A percentile compares a stretch with the other conserved stretches of the same genome.
Evolutionary conservation across 2,329 filamentous ascomycete genomes (phyloP).

Genomic region (Pseudodiploospora longispora): DNA sequence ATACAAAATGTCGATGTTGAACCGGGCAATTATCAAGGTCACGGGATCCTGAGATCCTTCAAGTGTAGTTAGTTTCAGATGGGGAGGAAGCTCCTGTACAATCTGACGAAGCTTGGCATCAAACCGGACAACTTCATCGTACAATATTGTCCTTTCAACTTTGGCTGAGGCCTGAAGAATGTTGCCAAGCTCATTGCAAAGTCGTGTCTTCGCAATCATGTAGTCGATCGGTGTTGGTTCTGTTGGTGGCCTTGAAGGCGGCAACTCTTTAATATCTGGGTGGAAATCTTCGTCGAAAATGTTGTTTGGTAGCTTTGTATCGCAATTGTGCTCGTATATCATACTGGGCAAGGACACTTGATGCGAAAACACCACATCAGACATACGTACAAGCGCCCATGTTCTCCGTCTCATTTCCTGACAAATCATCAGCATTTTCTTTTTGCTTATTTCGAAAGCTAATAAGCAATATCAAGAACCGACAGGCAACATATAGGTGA

Average conservation of each 20-base stretch:
- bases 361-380: constrained; percentile 70
- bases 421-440: neutral
- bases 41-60: constrained; percentile 74
- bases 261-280: constrained; percentile 58
- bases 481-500: neutral
- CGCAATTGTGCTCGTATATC: constrained; percentile 66
- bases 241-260: constrained; percentile 55
- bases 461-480: neutral
- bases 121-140: constrained; percentile 57
- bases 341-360: constrained; percentile 60
- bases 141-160: constrained; percentile 46
- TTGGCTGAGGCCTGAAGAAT: constrained; percentile 59
- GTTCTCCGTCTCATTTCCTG: constrained; percentile 63
- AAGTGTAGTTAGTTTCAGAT: constrained; percentile 67
- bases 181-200: constrained; percentile 61
- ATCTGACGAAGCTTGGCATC: constrained; percentile 54
- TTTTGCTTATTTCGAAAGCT: neutral
- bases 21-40: constrained; percentile 77
- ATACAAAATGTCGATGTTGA: constrained; percentile 76
- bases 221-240: constrained; percentile 73
- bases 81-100: constrained; percentile 64
- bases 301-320: constrained; percentile 67
- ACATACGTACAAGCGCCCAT: constrained; percentile 65
- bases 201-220: constrained; percentile 64
- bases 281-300: constrained; percentile 75